Evolutionary conservation across 352 stramenopile genomes (phyloP), one percentile per base, ranked within the genome.

Genomic region (Aphanomyces cochlioides): DNA sequence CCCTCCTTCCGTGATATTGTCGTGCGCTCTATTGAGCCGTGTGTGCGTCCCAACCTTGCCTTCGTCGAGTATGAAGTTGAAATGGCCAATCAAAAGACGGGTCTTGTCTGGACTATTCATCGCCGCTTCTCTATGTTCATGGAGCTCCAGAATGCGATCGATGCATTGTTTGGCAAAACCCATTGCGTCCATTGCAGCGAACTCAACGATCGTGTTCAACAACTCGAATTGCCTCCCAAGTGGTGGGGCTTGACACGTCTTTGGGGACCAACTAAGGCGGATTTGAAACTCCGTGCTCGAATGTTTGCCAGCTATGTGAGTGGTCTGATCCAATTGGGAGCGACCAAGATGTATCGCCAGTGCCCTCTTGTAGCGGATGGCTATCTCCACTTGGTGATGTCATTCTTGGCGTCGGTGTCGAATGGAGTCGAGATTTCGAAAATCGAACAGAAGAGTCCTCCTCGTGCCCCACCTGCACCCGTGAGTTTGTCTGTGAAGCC

Each of bases 1-100:
- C 54, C 61, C 19, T 47, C 64, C 12, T 70, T 70, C 12, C 43
- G 53, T 5, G 43, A 70, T 41, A 54, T 70, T 15, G 64, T 70
- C 48, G 64, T 70, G 54, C 48, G 64, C 47, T 70, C 64, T 19
- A 50, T 70, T 12, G 43, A 45, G 36, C 47, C 64, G 17, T 17
- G 8, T n/a, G 36, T 59, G 43, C 5, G 47, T 8, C 17, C 47
- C 7, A 56, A 70, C 21, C 47, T 21, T 17, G 36, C 50, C 3
- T 63, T 39, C 36, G 53, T 70, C 12, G 64, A 70, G 64, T 70
- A 70, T 47, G 64, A 61, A 13, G 40, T 70, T 7, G 64, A 70
- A 36, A 63, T 70, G 64, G 64, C 64, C 45, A 61, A 70, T 50
- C 53, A 54, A 47, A 54, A 56, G 43, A 48, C 38, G 15, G 64